Base-by-base conservation (phyloP, 306 rosid genomes). In the Styphnolobium japonicum region DNA sequence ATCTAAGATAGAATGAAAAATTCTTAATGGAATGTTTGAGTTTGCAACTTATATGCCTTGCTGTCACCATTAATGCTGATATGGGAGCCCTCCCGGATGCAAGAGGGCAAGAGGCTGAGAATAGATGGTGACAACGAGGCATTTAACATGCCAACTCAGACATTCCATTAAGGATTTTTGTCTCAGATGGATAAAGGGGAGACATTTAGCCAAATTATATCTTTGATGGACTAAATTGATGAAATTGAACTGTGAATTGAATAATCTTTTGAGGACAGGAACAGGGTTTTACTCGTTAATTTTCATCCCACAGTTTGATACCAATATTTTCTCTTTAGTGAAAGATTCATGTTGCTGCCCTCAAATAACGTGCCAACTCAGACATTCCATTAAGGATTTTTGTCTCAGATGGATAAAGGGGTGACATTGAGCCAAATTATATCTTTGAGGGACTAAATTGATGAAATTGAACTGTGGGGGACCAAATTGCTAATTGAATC, bases 1-100 rank as follows among this genome's bases (percentile, higher is more conserved):
- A 64, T 74, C 43, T 63, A 81, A 19, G n/a, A n/a, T n/a, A n/a
- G 75, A 42, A 81, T 81, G 75, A 22, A 25, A 81, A 58, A 68
- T 58, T 51, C 60, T 40, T 48, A 39, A 48, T 76, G 40, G 78
- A 82, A 60, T 58, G 81, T 37, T 49, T 58, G 77, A 23, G 45
- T 29, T 67, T 76, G 67, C 67, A 68, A 69, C 55, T 67, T 58
- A 67, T 25, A 34, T 67, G 75, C 9, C 21, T 45, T 55, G 23
- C 5, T 55, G 80, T 66, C 70, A 66, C 37, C 19, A 65, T 57
- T 66, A 65, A 43, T 81, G 23, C 39, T 39, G 39, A 80, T 80
- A 51, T 39, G 27, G 14, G 49, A 72, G 49, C 46, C 39, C 61
- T 22, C 48, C 56, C 22, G 46, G 25, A 55, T 56, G 34, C 14